Evolutionary conservation across 176 grass and related monocot species (phyloP).

Genomic region (Bolboschoenus planiculmis): DNA sequence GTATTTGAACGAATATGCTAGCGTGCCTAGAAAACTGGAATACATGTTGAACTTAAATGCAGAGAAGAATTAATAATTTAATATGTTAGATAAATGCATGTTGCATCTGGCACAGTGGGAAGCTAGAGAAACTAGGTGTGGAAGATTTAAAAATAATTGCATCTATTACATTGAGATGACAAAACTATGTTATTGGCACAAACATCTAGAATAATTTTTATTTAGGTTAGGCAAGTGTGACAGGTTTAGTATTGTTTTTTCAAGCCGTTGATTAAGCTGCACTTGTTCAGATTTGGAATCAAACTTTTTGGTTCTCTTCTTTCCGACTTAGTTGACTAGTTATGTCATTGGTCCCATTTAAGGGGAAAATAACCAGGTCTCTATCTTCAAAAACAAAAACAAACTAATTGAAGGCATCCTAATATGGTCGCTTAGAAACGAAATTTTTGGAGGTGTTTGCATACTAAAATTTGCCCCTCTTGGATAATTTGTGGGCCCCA

Average conservation of each 20-base stretch:
- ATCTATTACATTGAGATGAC: not conserved
- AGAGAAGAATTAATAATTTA: not conserved
- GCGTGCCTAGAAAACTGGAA: constrained; percentile 14
- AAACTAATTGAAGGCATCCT: not conserved
- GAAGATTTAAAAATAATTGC: not conserved
- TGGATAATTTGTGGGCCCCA: too few relatives aligned
- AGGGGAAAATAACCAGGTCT: not conserved
- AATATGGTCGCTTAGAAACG: not conserved
- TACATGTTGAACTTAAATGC: not conserved
- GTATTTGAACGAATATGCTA: not conserved
- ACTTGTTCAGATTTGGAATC: constrained; percentile 3
- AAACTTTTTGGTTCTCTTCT: not conserved
- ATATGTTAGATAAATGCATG: not conserved
- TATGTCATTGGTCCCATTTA: not conserved
- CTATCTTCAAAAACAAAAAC: not conserved
- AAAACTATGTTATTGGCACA: not conserved
- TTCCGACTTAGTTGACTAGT: not conserved
- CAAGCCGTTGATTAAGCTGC: not conserved
- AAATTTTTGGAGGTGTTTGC: not conserved
- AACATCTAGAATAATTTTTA: not conserved
- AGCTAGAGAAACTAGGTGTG: not conserved
- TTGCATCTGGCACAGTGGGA: not conserved
- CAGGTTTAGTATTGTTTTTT: not conserved
- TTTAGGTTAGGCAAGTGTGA: not conserved
- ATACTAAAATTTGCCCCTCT: not conserved